Base-by-base conservation (phyloP, 2,329 filamentous ascomycete genomes). In the Endoconidiophora polonica region DNA sequence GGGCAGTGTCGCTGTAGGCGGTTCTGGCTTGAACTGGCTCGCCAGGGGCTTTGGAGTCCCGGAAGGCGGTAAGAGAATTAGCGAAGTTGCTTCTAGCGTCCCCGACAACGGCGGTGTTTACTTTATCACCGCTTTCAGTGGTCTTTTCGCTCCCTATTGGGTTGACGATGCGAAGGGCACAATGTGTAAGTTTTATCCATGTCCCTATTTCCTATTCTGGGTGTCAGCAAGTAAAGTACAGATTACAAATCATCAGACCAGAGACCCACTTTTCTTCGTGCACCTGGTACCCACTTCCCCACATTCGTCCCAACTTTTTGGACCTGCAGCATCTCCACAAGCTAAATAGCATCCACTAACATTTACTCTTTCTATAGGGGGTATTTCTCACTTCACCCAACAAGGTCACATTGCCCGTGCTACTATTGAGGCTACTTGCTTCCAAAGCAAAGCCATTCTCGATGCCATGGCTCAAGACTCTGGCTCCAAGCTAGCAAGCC, bases 131-230 rank as follows among this genome's bases (percentile, higher is more conserved):
- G 87, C 87, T 1, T 94, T 94, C 62, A 87, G 82, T 63, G 87
- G 87, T 49, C 73, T 94, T 2, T 94, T 94, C 61, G 87, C 87
- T 1, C 87, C 87, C 0, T 94, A 94, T 65, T 94, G 87, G 87
- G 90, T 94, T 54, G 86, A 94, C 61, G 85, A 93, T 65, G 86
- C 86, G 18, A 83, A 87, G 62, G 87, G 87, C 53, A 94, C 87
- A 4, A 77, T 91, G 50, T 88, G 75, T 79, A 68, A 66, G 73
- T 68, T 44, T 37, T 16, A 6, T 47, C 12, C 37, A 16, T n/a
- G 16, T 33, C 12, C 23, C n/a, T 46, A 18, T 14, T 14, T 40
- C 47, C 12, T 33, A 37, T 44, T 20, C 4, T 44, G 29, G 16
- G 9, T 23, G 42, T 4, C 20, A n/a, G 38, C 50, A 54, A 50